Base-by-base conservation (phyloP, 1,284 basidiomycete genomes). In the Apiotrichum gamsii region DNA sequence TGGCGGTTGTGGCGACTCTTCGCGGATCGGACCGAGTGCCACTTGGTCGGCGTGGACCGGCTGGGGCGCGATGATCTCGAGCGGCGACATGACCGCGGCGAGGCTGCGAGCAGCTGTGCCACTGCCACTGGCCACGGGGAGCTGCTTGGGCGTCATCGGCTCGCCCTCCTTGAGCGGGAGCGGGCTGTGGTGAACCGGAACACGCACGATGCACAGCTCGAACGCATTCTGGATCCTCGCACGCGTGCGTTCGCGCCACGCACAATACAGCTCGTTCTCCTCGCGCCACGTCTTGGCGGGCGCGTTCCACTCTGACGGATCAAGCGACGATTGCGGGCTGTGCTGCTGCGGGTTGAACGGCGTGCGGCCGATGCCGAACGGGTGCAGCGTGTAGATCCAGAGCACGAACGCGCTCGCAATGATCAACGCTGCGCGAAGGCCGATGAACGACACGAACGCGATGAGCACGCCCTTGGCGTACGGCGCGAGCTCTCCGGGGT, bases 391-490 rank as follows among this genome's bases (percentile, higher is more conserved):
- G 35, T 53, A 61, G 8, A 56, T 3, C 84, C 85, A 89, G 16
- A 90, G 75, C 31, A 82, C 82, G 34, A 84, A 62, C 77, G 82
- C 87, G 20, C 42, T 83, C 43, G 75, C 54, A 43, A 86, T 56
- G 45, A 88, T 74, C 39, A 87, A 74, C 18, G 85, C 64, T 5
- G 78, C 62, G 34, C 84, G 77, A 80, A 85, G 82, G 4, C 77
- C 81, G 42, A 84, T 78, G 83, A 84, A 88, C 9, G 78, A 80
- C 53, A 81, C 82, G 66, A 88, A 89, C 25, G 84, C 81, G 43
- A 82, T 75, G 37, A 90, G 72, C 20, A 90, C 78, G 19, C 82
- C 85, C 25, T 79, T 77, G 31, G 86, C 81, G 60, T 89, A 90
- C 36, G 67, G 62, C 8, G 83, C 84, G 47, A 90, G 72, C 13